A percentile compares a stretch with the other conserved stretches of the same genome.
Evolutionary conservation across 345 rosid genomes (phyloP).

Genomic region (Eucalyptus cladocalyx): DNA sequence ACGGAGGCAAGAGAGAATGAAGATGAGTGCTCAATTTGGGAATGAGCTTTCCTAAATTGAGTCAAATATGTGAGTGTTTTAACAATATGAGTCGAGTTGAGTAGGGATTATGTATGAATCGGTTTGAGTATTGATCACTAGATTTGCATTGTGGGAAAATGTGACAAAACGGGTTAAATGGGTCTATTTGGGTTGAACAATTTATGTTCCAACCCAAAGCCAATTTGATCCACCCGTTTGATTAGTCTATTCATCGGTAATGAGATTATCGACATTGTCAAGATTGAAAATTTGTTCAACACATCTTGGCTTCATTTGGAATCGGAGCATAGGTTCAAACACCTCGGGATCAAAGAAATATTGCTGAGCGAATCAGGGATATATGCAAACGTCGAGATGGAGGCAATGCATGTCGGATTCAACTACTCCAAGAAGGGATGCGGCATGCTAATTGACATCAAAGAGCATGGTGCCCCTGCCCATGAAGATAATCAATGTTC

Average conservation of each 20-base stretch:
- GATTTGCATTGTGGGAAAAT: too few relatives aligned
- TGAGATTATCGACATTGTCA: not conserved
- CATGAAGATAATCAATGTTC: not conserved
- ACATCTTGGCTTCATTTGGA: not conserved
- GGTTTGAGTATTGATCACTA: too few relatives aligned
- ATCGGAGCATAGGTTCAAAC: not conserved
- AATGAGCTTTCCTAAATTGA: too few relatives aligned
- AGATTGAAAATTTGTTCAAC: not conserved
- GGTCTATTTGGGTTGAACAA: too few relatives aligned
- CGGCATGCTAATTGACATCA: too few relatives aligned
- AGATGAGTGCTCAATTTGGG: too few relatives aligned
- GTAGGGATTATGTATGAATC: accelerated
- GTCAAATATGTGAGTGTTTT: too few relatives aligned
- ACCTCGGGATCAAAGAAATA: not conserved
- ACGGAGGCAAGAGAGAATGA: too few relatives aligned
- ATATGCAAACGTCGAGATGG: not conserved
- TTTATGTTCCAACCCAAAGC: too few relatives aligned
- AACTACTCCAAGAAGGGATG: not conserved
- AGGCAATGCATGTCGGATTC: not conserved
- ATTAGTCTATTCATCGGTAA: not conserved
- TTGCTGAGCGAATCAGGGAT: accelerated
- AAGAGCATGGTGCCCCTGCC: not conserved
- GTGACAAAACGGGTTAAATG: too few relatives aligned
- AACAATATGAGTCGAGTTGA: accelerated
- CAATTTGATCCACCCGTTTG: too few relatives aligned